Percentiles rank a stretch among this genome's conserved stretches.
These are phyloP conservation scores for Globisporangium acanthophoron DNA, from an alignment of 352 stramenopile genomes.

Conservation along the genomic window DNA sequence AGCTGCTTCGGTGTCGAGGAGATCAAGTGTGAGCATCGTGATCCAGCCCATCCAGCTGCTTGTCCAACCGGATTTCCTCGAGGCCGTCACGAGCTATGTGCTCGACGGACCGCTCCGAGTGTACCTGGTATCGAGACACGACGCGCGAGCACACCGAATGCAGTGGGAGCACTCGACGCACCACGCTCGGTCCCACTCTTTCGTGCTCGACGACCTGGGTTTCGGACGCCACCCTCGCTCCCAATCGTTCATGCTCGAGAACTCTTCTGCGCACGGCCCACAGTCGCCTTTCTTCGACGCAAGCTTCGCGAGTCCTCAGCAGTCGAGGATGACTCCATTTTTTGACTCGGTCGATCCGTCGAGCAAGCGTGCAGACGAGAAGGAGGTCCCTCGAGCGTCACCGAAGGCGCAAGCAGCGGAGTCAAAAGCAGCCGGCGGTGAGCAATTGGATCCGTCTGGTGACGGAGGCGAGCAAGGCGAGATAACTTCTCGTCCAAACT, in stretches of 20 bases:
- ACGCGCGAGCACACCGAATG: slow-evolving; percentile 4
- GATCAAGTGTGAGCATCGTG: slow-evolving; percentile 33
- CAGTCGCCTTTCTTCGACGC: slow-evolving; percentile 13
- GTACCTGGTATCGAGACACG: slow-evolving; percentile 20
- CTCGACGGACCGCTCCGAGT: slow-evolving; percentile 47
- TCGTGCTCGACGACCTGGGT: slow-evolving; percentile 7
- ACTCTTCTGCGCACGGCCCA: slow-evolving; percentile 3
- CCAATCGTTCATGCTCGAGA: slow-evolving; percentile 15
- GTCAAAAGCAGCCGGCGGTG: background rate
- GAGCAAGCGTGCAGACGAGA: slow-evolving; percentile 6
- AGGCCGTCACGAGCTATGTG: slow-evolving; percentile 48
- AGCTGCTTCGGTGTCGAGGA: slow-evolving; percentile 7
- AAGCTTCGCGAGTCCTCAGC: slow-evolving; percentile 13
- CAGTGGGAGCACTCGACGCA: background rate
- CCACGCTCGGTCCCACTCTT: slow-evolving; percentile 8
- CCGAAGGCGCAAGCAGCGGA: background rate
- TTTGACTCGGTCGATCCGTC: slow-evolving; percentile 56
- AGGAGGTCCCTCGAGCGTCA: background rate
- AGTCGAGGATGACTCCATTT: slow-evolving; percentile 41
- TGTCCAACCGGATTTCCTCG: slow-evolving; percentile 54
- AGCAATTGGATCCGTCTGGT: background rate
- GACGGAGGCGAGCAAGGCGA: background rate
- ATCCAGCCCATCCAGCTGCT: slow-evolving; percentile 54
- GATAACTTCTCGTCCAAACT: background rate
- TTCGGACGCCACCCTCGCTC: slow-evolving; percentile 9